phyloP scores from a whole-genome alignment of 306 rosid species.

The Begonia fuchsioides region DNA sequence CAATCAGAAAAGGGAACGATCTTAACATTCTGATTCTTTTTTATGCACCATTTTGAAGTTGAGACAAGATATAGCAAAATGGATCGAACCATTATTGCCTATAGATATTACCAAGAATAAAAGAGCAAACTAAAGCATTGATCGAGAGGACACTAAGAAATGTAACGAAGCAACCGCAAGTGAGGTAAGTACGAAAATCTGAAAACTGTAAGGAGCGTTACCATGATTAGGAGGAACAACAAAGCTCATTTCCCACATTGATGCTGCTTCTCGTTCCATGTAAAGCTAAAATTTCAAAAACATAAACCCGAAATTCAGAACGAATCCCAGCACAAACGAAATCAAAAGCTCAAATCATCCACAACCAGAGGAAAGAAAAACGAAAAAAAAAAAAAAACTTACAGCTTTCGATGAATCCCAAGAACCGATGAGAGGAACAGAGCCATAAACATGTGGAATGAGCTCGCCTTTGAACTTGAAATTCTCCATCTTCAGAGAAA shows the following conservation, averaged over 20 bases:
- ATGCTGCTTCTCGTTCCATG: constrained; percentile 86
- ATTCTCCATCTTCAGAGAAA: constrained; percentile 87
- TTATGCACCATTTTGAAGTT: too few species aligned
- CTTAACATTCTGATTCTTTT: too few species aligned
- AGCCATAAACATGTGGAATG: constrained; percentile 85
- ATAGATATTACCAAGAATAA: too few species aligned
- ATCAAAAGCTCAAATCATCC: neutral
- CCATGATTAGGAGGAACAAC: constrained; percentile 99
- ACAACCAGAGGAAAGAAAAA: neutral
- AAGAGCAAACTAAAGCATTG: too few species aligned
- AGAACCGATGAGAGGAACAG: constrained; percentile 76
- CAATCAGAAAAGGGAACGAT: too few species aligned
- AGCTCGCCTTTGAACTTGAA: constrained; percentile 68
- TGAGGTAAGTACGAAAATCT: neutral
- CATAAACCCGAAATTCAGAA: constrained; percentile 1
- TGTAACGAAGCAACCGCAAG: too few species aligned
- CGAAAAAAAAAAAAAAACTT: constrained; percentile 6
- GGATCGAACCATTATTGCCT: too few species aligned
- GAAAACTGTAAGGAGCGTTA: constrained; percentile 10
- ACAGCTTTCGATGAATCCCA: constrained; percentile 96
- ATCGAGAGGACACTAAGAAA: too few species aligned
- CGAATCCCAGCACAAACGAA: neutral
- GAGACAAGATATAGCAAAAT: too few species aligned
- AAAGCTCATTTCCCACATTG: constrained; percentile 97
- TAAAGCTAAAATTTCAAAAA: constrained; percentile 32